Percentiles rank a stretch among this genome's conserved stretches.
Evolutionary conservation across 805 yeast species (phyloP).

Genomic region (Komagataella pseudopastoris): DNA sequence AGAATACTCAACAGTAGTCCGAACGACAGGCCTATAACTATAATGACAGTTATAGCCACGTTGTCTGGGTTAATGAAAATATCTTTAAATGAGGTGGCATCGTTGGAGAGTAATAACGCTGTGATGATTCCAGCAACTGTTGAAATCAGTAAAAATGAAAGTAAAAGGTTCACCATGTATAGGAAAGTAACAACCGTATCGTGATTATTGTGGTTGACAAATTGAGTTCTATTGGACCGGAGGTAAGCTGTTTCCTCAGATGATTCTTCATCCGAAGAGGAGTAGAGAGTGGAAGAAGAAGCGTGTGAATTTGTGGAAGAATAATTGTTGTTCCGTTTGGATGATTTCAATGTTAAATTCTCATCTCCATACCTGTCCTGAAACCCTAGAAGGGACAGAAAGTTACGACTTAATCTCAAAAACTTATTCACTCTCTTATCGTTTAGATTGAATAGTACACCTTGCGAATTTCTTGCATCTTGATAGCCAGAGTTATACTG

Average conservation of each 20-base stretch:
- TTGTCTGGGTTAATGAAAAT: not conserved
- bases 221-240: not conserved
- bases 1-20: not conserved
- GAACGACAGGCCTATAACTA: not conserved
- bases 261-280: not conserved
- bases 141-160: conserved; percentile 1
- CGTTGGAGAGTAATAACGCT: not conserved
- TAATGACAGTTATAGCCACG: not conserved
- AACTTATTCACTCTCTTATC: not conserved
- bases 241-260: not conserved
- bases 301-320: not conserved
- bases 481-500: not conserved
- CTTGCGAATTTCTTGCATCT: not conserved
- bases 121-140: not conserved
- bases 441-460: not conserved
- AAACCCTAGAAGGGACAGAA: not conserved
- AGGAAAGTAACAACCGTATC: conserved; percentile 3
- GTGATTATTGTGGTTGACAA: not conserved
- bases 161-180: conserved; percentile 1
- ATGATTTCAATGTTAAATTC: not conserved
- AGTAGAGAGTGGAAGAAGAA: not conserved
- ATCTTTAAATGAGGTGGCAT: not conserved
- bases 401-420: not conserved
- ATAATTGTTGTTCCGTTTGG: not conserved
- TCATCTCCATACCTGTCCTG: not conserved